Base-by-base conservation (phyloP, 805 yeast species). In the Candida piceae region DNA sequence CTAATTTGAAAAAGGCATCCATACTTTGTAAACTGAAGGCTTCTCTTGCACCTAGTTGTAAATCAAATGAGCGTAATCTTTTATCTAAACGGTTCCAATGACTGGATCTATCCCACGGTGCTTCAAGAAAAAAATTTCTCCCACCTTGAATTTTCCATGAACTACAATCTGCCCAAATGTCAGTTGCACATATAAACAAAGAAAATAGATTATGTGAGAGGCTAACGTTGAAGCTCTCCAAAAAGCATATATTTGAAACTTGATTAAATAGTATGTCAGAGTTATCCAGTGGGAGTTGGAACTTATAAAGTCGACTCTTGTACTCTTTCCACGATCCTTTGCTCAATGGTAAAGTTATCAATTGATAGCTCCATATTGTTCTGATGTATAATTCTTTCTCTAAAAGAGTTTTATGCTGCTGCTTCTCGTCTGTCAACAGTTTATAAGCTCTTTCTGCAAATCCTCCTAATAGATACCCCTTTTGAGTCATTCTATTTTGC, bases 391-490 rank as follows among this genome's bases (percentile, higher is more conserved):
- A 24, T 25, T 45, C 49, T 11, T 41, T 26, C 15, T 39, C 35
- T 16, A 41, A 17, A 12, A 38, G 29, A 3, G 37, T 21, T n/a
- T 28, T 9, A 11, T 16, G 11, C 2, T 34, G 35, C 13, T 23
- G 28, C 29, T 35, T 32, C 22, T 45, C 44, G 9, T 29, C 34
- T 10, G 26, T 31, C 10, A 45, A 31, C 29, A 39, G 15, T 11
- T 22, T 18, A 13, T 32, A 38, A 6, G 40, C 34, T 16, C 49
- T 23, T 27, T 45, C 46, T 3, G 49, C 49, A 17, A 45, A 26
- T 2, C 49, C 49, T 15, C 49, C 49, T 17, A 45, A 25, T 7
- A 45, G 27, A 23, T 36, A 45, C 7, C 46, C 49, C n/a, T 45
- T 45, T 6, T 41, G 34, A 9, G 49, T 39, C 24, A 34, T 37